A percentile compares a stretch with the other conserved stretches of the same genome.
Evolutionary conservation across 1,139 yeast genomes (phyloP).

Genomic region (Kodamaea suecica): DNA sequence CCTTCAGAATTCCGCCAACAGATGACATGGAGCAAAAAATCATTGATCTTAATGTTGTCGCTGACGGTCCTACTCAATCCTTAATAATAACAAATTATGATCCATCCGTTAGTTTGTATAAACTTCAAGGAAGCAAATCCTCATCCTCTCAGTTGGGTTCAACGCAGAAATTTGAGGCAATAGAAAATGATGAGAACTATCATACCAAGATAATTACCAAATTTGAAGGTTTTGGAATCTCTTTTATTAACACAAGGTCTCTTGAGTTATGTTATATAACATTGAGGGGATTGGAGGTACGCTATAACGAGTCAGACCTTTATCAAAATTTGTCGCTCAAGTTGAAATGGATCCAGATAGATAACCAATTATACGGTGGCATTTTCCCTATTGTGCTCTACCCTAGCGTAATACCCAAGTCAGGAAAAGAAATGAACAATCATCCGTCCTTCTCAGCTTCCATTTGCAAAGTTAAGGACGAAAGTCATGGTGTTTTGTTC

Average conservation of each 20-base stretch:
- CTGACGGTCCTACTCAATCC: conserved; percentile 94
- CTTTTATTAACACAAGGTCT: conserved; percentile 66
- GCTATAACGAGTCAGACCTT: conserved; percentile 79
- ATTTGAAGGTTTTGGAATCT: conserved; percentile 87
- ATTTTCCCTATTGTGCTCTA: conserved; percentile 85
- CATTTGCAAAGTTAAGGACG: conserved; percentile 79
- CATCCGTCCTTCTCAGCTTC: conserved; percentile 93
- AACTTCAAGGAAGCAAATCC: conserved; percentile 35
- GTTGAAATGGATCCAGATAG: conserved; percentile 91
- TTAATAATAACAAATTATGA: conserved; percentile 81
- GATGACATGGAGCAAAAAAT: conserved; percentile 43
- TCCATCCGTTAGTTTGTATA: conserved; percentile 71
- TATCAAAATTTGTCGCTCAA: conserved; percentile 79
- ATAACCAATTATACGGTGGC: conserved; percentile 87
- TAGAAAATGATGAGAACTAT: conserved; percentile 67
- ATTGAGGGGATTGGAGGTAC: conserved; percentile 73
- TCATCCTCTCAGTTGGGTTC: conserved; percentile 23
- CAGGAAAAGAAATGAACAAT: conserved; percentile 75
- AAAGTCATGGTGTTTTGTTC: conserved; percentile 83
- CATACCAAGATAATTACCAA: conserved; percentile 58
- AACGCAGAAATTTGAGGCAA: conserved; percentile 52
- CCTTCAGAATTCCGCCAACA: conserved; percentile 69
- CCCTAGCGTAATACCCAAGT: conserved; percentile 87
- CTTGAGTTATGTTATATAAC: conserved; percentile 84
- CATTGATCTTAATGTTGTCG: conserved; percentile 88